Conservation (phyloP, 768 basidiomycete genomes). For the Tulasnella sp. region DNA sequence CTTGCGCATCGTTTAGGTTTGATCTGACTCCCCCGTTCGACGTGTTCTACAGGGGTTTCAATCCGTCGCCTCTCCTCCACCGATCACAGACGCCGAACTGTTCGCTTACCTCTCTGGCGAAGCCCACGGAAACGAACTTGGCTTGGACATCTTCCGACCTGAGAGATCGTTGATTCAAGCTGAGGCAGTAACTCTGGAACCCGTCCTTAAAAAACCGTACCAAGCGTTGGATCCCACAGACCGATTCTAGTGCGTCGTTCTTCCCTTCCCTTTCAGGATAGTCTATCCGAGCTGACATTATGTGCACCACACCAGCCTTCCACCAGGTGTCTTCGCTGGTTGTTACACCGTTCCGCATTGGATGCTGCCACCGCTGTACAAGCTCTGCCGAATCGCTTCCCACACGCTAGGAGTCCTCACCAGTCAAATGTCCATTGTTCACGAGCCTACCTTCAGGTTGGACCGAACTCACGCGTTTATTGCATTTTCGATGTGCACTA, state of each 20-base stretch:
- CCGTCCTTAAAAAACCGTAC: slow-evolving; percentile 15
- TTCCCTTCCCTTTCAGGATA: neutral
- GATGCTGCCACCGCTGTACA: slow-evolving; percentile 36
- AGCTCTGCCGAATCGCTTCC: slow-evolving; percentile 37
- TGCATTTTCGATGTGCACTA: slow-evolving; percentile 40
- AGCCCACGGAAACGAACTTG: slow-evolving; percentile 8
- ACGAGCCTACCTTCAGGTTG: slow-evolving; percentile 39
- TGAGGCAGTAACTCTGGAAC: neutral
- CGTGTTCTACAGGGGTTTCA: neutral
- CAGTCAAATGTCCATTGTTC: slow-evolving; percentile 39
- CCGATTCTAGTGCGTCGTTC: slow-evolving; percentile 33
- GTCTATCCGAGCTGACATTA: neutral
- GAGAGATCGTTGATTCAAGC: slow-evolving; percentile 19
- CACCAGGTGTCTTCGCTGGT: slow-evolving; percentile 35
- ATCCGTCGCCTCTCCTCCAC: neutral
- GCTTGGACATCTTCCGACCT: slow-evolving; percentile 20
- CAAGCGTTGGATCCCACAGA: slow-evolving; percentile 31
- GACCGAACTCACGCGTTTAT: slow-evolving; percentile 36
- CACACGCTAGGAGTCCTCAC: slow-evolving; percentile 37
- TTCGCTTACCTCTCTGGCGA: slow-evolving; percentile 17
- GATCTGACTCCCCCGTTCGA: neutral
- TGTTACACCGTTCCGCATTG: slow-evolving; percentile 39
- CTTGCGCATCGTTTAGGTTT: neutral
- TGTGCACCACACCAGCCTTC: slow-evolving; percentile 29
- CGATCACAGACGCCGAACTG: slow-evolving; percentile 16